Base-by-base conservation (phyloP, 768 basidiomycete genomes). In the Strobilomyces dryophilus region DNA sequence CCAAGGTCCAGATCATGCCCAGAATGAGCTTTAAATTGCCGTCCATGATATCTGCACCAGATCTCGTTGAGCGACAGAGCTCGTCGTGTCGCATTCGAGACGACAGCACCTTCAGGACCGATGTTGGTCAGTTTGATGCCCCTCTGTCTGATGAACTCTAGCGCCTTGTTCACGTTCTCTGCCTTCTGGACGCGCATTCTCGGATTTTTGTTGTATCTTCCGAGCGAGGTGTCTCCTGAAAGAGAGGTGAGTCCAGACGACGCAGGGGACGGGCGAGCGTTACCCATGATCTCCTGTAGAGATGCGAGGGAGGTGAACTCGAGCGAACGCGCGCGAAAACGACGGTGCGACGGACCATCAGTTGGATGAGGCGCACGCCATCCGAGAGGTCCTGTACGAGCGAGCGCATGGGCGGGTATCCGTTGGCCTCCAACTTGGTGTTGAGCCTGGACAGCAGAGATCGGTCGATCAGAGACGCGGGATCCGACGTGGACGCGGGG, bases 1-100 rank as follows among this genome's bases (percentile, higher is more conserved):
- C 94, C 35, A 98, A 80, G 0, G 92, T 95, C 97, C 97, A 98
- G 59, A 99, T 98, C 95, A 95, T 92, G 31, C 93, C 95, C n/a
- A 98, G 81, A 47, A 95, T 98, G 51, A 99, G 87, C 72, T 98
- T 99, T 58, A 95, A 71, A 69, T 95, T 97, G n/a, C 95, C 95
- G 69, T 99, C 97, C 52, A 99, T 94, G 66, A 98, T 97, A 69
- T 98, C 95, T 95, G 54, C n/a, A 46, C 35, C 49, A 49, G 39
- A 48, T 46, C 4, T 37, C 37, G 29, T 32, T 58, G 39, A 53
- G 60, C 29, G 49, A 45, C 17, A 36, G 27, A n/a, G 31, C 18
- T 24, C 40, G n/a, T 1, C 3, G 48, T 17, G 17, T 35, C 37
- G 24, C 40, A 29, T 43, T 14, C 32, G 5, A 42, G 42, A 47